Evolutionary conservation across 1,139 yeast species (phyloP).

Genomic region (Hemisphaericaspora subhashii): DNA sequence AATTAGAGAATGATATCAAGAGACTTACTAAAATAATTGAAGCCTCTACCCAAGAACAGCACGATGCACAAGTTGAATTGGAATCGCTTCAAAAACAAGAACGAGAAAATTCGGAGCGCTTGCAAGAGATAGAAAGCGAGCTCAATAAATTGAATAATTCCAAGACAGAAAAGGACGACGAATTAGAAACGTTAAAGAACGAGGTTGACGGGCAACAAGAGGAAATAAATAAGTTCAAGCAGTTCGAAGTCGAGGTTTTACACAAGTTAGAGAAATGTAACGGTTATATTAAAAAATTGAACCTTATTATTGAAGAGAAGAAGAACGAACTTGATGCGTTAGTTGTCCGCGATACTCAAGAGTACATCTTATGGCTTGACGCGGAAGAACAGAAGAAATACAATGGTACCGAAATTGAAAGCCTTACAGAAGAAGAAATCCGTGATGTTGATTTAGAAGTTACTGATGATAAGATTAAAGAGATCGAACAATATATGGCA

Average conservation of each 20-base stretch:
- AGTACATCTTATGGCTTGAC: slow-evolving; percentile 51
- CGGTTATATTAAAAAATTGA: slow-evolving; percentile 41
- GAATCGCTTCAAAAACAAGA: slow-evolving; percentile 27
- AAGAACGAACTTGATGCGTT: slow-evolving; percentile 39
- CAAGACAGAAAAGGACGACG: slow-evolving; percentile 35
- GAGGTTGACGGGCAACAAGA: slow-evolving; percentile 52
- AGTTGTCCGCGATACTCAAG: slow-evolving; percentile 52
- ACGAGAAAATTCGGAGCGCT: slow-evolving; percentile 35
- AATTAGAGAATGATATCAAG: slow-evolving; percentile 65
- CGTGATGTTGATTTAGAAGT: slow-evolving; percentile 48
- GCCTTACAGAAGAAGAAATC: slow-evolving; percentile 54
- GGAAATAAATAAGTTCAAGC: slow-evolving; percentile 60
- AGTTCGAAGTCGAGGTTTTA: slow-evolving; percentile 68
- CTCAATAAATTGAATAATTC: slow-evolving; percentile 25
- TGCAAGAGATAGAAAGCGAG: slow-evolving; percentile 31
- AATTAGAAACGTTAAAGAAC: slow-evolving; percentile 39
- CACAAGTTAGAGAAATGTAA: slow-evolving; percentile 64
- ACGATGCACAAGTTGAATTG: slow-evolving; percentile 29
- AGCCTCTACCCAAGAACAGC: slow-evolving; percentile 40
- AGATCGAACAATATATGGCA: slow-evolving; percentile 56
- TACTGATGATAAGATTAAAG: slow-evolving; percentile 53
- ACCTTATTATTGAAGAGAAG: slow-evolving; percentile 36
- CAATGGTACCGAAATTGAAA: slow-evolving; percentile 38
- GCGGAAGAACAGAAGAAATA: slow-evolving; percentile 37
- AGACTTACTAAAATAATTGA: slow-evolving; percentile 51